These are phyloP conservation scores for Cladosporium sp. DNA, from an alignment of 2,329 filamentous ascomycete genomes.

Conservation along the genomic window DNA sequence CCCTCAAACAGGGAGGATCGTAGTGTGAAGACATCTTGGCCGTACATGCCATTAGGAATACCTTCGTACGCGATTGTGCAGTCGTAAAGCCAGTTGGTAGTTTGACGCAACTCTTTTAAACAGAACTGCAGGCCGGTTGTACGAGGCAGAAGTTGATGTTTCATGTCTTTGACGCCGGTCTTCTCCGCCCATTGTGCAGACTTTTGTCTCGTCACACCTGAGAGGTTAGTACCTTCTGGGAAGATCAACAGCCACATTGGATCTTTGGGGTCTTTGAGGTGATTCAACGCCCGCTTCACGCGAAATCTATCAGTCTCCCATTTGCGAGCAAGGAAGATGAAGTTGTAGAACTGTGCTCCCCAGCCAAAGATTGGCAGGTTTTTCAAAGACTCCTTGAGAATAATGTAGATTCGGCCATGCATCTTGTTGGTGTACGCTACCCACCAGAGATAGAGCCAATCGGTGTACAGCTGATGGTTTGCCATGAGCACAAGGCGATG, in stretches of 20 bases:
- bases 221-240: slow-evolving; percentile 83
- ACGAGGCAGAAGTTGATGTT: slow-evolving; percentile 74
- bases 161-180: slow-evolving; percentile 67
- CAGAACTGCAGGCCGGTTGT: slow-evolving; percentile 81
- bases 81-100: slow-evolving; percentile 82
- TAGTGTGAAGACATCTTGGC: slow-evolving; percentile 88
- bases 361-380: slow-evolving; percentile 76
- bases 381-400: slow-evolving; percentile 83
- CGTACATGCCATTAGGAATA: slow-evolving; percentile 76
- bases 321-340: slow-evolving; percentile 89
- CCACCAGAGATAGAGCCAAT: slow-evolving; percentile 95
- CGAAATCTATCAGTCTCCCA: slow-evolving; percentile 77
- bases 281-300: slow-evolving; percentile 71
- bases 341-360: slow-evolving; percentile 82
- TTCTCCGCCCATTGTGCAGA: slow-evolving; percentile 77
- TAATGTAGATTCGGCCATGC: slow-evolving; percentile 87
- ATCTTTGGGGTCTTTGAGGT: slow-evolving; percentile 67
- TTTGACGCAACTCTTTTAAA: slow-evolving; percentile 70
- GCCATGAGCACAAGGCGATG: slow-evolving; percentile 80
- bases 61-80: slow-evolving; percentile 96
- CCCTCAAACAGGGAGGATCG: slow-evolving; percentile 86
- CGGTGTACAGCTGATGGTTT: slow-evolving; percentile 87
- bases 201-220: slow-evolving; percentile 66
- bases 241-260: slow-evolving; percentile 92
- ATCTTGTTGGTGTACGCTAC: slow-evolving; percentile 81